Evolutionary conservation across 805 yeast genomes (phyloP).

Genomic region (Wickerhamiella sorbophila): DNA sequence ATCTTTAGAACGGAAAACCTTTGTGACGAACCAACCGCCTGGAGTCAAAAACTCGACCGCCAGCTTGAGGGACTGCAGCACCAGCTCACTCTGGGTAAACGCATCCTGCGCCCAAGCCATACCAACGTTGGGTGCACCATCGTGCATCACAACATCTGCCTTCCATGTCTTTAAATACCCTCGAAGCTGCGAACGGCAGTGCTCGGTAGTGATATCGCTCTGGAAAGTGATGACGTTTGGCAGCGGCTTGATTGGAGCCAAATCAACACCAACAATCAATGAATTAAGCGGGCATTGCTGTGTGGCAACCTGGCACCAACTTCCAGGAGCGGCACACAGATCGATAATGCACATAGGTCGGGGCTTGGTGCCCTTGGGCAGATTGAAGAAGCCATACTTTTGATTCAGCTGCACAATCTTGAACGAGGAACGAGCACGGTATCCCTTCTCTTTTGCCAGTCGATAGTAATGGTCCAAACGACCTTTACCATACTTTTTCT

Average conservation of each 20-base stretch:
- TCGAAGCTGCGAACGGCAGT: slow-evolving; percentile 84
- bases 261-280: slow-evolving; percentile 94
- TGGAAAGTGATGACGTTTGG: slow-evolving; percentile 92
- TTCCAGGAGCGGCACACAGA: slow-evolving; percentile 98
- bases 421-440: slow-evolving; percentile 97
- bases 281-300: slow-evolving; percentile 86
- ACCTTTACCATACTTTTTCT: slow-evolving; percentile 93
- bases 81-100: slow-evolving; percentile 91
- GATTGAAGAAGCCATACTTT: slow-evolving; percentile 88
- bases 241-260: slow-evolving; percentile 91
- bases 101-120: slow-evolving; percentile 99
- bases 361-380: slow-evolving; percentile 42
- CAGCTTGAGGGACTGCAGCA: slow-evolving; percentile 79
- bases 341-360: slow-evolving; percentile 78
- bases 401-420: slow-evolving; percentile 90
- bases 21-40: slow-evolving; percentile 93
- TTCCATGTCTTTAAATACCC: slow-evolving; percentile 98
- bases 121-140: slow-evolving; percentile 99
- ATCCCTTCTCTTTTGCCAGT: slow-evolving; percentile 94
- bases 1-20: slow-evolving; percentile 96
- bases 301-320: slow-evolving; percentile 99
- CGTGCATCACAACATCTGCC: slow-evolving; percentile 94
- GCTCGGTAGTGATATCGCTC: slow-evolving; percentile 95
- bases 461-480: slow-evolving; percentile 96
- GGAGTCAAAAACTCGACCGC: slow-evolving; percentile 86